These are phyloP conservation scores for Aspergillus mulundensis DNA, from an alignment of 495 filamentous ascomycete species.

Conservation along the genomic window DNA sequence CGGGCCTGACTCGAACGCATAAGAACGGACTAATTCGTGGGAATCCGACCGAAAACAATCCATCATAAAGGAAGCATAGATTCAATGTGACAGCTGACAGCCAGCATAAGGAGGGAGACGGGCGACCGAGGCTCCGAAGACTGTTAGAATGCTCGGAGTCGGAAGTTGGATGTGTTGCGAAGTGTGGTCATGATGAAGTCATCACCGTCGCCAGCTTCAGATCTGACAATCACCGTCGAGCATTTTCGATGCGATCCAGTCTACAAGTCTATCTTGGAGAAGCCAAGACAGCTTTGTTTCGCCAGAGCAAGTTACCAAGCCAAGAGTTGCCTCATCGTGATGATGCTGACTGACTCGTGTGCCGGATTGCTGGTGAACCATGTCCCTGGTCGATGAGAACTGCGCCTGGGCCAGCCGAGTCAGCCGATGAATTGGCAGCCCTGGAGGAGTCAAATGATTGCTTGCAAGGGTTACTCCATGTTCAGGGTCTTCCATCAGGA, in stretches of 20 bases:
- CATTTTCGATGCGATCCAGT: not conserved
- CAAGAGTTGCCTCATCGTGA: not conserved
- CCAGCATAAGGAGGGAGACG: not conserved
- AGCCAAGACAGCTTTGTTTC: not conserved
- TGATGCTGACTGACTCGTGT: not conserved
- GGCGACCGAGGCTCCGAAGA: not conserved
- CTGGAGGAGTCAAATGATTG: no score
- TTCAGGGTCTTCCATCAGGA: no score
- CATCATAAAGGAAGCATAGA: not conserved
- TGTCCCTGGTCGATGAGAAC: no score
- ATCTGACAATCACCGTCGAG: not conserved
- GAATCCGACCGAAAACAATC: not conserved
- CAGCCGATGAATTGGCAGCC: no score
- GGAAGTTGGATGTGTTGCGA: not conserved
- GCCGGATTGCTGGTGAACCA: no score
- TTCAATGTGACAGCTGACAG: not conserved
- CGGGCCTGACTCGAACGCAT: not conserved
- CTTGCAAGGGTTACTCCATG: no score
- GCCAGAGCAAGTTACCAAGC: not conserved
- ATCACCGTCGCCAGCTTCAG: not conserved
- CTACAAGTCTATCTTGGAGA: not conserved
- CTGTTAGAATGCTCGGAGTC: not conserved
- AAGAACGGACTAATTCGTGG: not conserved
- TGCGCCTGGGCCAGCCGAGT: no score
- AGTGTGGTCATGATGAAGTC: conserved; percentile 14